Conservation (phyloP, 2,329 filamentous ascomycete species). For the Cladobotryum protrusum region DNA sequence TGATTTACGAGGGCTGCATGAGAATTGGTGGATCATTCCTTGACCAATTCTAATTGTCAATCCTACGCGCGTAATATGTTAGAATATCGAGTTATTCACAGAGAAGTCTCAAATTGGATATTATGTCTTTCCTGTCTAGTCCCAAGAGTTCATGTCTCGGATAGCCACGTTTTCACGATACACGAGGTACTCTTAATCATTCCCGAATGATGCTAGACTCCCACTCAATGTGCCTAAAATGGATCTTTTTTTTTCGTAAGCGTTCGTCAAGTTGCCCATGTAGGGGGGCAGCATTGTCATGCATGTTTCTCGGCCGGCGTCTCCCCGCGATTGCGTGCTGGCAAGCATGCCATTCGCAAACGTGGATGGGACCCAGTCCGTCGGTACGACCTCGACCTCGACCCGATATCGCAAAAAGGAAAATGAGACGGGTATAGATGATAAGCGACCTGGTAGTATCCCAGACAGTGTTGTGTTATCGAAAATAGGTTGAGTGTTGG, state of each 20-base stretch:
- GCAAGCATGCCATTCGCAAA: constrained; percentile 11
- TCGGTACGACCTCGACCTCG: background rate
- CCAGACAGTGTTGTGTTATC: background rate
- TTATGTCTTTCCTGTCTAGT: no score
- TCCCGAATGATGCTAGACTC: background rate
- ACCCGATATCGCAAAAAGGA: constrained; percentile 11
- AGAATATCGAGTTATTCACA: no score
- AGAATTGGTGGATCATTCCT: constrained; percentile 57
- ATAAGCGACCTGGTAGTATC: background rate
- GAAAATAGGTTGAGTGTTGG: background rate
- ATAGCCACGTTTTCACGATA: no score
- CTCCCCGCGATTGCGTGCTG: constrained; percentile 9
- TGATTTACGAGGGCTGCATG: constrained; percentile 57
- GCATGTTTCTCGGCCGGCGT: background rate
- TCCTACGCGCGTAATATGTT: background rate
- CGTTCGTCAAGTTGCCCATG: background rate
- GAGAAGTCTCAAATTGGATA: no score
- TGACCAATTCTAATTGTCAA: constrained; percentile 10
- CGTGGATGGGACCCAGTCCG: background rate
- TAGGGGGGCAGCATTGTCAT: background rate
- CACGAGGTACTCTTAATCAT: no score
- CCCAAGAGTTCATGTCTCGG: no score
- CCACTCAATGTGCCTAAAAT: background rate
- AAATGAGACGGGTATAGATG: no score
- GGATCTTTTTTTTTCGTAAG: no score